Evolutionary conservation across 257 asterid species (phyloP).

Genomic region (Nicotiana otophora): DNA sequence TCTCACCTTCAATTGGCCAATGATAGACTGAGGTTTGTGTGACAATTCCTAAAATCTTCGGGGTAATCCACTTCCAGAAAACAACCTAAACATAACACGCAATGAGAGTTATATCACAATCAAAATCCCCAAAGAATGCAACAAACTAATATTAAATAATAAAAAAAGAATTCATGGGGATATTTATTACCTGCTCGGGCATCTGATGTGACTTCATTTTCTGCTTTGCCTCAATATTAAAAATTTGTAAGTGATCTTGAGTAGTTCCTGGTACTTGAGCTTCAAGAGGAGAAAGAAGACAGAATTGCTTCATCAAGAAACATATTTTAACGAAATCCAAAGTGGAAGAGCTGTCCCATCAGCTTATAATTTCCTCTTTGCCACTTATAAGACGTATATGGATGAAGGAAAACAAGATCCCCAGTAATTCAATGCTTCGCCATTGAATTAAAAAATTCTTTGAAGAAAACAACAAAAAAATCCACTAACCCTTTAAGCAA

Average conservation of each 20-base stretch:
- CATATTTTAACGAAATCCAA: neutral
- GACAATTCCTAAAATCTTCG: constrained; percentile 92
- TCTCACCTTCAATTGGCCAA: constrained; percentile 88
- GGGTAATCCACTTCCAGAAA: constrained; percentile 97
- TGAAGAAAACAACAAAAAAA: constrained; percentile 4
- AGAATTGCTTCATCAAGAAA: neutral
- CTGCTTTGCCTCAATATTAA: constrained; percentile 92
- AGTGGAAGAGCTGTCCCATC: neutral
- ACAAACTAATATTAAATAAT: neutral
- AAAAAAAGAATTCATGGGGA: neutral
- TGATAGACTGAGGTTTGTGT: constrained; percentile 90
- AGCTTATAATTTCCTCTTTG: neutral
- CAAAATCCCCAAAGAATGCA: constrained; percentile 7
- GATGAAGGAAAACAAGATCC: neutral
- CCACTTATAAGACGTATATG: neutral
- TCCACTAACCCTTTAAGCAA: neutral
- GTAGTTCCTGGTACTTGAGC: constrained; percentile 97
- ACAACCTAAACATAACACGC: constrained; percentile 51
- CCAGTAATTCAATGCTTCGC: neutral
- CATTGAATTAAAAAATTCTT: neutral
- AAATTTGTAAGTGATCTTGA: constrained; percentile 95
- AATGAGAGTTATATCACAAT: neutral
- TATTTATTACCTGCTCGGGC: constrained; percentile 89
- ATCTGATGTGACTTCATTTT: constrained; percentile 91
- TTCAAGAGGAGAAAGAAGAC: constrained; percentile 35